A percentile compares a stretch with the other conserved stretches of the same genome.
phyloP scores from a whole-genome alignment of 768 basidiomycete genomes.

The Russula brevipes region DNA sequence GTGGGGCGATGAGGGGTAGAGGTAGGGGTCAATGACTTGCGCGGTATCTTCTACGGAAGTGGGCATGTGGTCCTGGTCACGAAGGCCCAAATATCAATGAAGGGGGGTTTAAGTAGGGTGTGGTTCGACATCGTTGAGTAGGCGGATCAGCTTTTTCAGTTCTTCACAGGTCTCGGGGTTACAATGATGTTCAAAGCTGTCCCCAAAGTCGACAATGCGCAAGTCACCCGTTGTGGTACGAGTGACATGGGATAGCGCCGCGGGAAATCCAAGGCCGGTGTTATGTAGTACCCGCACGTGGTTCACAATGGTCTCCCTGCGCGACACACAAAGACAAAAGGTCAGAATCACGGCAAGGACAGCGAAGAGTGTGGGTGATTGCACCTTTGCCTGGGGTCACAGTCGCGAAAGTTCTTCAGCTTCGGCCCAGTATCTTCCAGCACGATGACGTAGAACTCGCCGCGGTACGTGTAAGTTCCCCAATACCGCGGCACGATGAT shows the following conservation, averaged over 20 bases:
- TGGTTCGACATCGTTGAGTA: not conserved
- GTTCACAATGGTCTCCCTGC: not conserved
- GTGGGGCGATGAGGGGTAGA: not conserved
- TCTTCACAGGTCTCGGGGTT: conserved; percentile 6
- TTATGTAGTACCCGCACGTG: not conserved
- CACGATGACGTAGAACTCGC: conserved; percentile 16
- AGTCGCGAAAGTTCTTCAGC: conserved; percentile 9
- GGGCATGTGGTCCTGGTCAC: not conserved
- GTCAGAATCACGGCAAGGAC: not conserved
- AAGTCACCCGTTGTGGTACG: not conserved
- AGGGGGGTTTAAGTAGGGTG: not conserved
- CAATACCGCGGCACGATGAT: conserved; percentile 11
- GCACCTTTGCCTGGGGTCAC: conserved; percentile 4
- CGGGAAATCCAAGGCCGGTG: conserved; percentile 11
- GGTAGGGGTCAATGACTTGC: not conserved
- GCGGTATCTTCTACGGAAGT: not conserved
- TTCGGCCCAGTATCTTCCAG: conserved; percentile 15
- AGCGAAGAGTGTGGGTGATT: not conserved
- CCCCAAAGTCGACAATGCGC: conserved; percentile 14
- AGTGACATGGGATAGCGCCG: conserved; percentile 10
- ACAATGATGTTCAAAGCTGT: conserved; percentile 11
- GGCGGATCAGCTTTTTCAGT: conserved; percentile 6
- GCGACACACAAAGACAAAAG: not conserved
- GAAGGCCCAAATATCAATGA: too few relatives aligned
- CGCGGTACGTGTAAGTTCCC: conserved; percentile 16